phyloP scores from a whole-genome alignment of 345 rosid genomes.

The Arabidopsis arenosa region DNA sequence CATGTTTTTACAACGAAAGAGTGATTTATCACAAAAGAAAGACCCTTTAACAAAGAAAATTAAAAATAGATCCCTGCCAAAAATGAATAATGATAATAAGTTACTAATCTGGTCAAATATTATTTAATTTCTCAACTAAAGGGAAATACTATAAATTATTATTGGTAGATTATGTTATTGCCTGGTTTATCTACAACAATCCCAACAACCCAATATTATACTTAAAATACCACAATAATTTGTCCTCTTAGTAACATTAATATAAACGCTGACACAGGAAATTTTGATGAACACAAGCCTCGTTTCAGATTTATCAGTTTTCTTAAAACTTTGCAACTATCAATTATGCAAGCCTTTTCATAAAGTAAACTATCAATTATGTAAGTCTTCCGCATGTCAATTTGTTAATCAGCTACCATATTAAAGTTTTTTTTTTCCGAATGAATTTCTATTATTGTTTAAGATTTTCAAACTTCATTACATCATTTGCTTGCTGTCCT shows the following conservation, averaged over 20 bases:
- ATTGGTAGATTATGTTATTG: slow-evolving; percentile 16
- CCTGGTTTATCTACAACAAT: slow-evolving; percentile 23
- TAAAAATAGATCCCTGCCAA: background rate
- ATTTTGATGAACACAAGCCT: slow-evolving; percentile 6
- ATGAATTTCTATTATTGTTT: background rate
- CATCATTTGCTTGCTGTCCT: slow-evolving; percentile 33
- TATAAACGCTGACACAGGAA: slow-evolving; percentile 15
- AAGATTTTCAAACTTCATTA: slow-evolving; percentile 17
- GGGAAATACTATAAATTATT: background rate
- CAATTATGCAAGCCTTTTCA: slow-evolving; percentile 33
- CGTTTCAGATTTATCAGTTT: background rate
- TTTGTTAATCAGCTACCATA: slow-evolving; percentile 19
- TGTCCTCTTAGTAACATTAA: slow-evolving; percentile 18
- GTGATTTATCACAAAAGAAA: background rate
- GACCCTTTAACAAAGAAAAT: no score
- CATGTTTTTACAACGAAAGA: background rate
- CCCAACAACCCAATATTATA: slow-evolving; percentile 41
- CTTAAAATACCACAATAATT: background rate
- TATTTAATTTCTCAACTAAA: slow-evolving; percentile 32
- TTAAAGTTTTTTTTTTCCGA: background rate
- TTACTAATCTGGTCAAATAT: slow-evolving; percentile 36
- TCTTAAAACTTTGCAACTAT: slow-evolving; percentile 2
- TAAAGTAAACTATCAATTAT: slow-evolving; percentile 20
- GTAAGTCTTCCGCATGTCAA: slow-evolving; percentile 24
- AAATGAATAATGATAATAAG: slow-evolving; percentile 7